These are phyloP conservation scores for Penstemon eatonii DNA, from an alignment of 257 asterid genomes.

Conservation along the genomic window DNA sequence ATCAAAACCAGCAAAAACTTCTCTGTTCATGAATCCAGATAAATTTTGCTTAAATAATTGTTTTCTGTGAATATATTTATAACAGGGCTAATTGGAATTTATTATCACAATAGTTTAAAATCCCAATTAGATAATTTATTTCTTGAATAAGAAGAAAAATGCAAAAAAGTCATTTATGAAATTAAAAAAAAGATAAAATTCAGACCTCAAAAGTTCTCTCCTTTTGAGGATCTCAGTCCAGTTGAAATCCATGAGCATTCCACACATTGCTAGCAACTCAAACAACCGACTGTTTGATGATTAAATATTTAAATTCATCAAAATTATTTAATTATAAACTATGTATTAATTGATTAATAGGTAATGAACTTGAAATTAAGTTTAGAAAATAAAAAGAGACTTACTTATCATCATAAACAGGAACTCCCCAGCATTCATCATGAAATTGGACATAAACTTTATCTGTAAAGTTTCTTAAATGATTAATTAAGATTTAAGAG, in stretches of 20 bases:
- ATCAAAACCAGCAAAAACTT: constrained; percentile 72
- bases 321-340: neutral
- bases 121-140: no score
- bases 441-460: constrained; percentile 75
- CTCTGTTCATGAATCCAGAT: constrained; percentile 35
- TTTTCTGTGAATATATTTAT: no score
- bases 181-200: neutral
- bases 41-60: neutral
- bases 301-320: neutral
- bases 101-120: no score
- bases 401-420: constrained; percentile 90
- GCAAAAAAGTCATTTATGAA: neutral
- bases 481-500: neutral
- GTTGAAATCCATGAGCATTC: constrained; percentile 90
- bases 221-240: constrained; percentile 88
- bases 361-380: neutral
- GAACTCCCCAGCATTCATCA: constrained; percentile 98
- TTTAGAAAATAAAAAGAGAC: constrained; percentile 21
- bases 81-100: no score
- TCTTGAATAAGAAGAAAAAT: no score
- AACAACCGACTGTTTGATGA: constrained; percentile 56
- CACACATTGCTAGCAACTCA: constrained; percentile 89
- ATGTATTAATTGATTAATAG: neutral
- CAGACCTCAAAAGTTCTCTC: constrained; percentile 63
- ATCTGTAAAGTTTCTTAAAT: constrained; percentile 44